Base-by-base conservation (phyloP, 192 early-diverging fungal genomes). In the Chytriomyces sp. region DNA sequence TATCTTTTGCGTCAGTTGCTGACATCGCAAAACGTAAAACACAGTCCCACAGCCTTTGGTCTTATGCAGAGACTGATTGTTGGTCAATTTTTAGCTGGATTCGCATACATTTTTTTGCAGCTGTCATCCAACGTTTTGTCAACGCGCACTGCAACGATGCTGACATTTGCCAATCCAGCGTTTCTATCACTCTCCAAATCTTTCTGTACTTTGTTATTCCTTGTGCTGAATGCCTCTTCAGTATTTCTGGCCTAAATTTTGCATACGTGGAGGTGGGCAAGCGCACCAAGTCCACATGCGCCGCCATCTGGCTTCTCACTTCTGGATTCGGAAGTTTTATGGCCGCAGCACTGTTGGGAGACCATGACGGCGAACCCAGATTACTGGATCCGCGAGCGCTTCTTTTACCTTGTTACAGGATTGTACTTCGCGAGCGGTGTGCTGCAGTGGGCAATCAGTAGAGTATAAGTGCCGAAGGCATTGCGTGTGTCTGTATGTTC, bases 231-330 rank as follows among this genome's bases (percentile, higher is more conserved):
- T 76, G 79, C 39, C 49, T 90, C 14, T 77, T 87, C 65, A 85
- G 84, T 31, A 83, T 84, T 64, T 80, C 78, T 26, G 88, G 88
- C 69, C 78, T 87, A 60, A 86, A 90, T 75, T 85, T 90, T 64
- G 78, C 78, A 36, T 90, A 90, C 80, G 77, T 76, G 22, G 80
- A 90, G 64, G 80, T 88, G 38, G 88, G 88, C 75, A 82, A 80
- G 41, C 75, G 79, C 39, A 86, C 82, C 63, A 85, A 85, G 70
- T 80, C 88, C 19, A 76, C 77, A 10, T 82, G 78, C 19, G 74
- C 80, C 6, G 78, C 85, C 31, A 68, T 90, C 58, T 90, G 88
- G 88, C 64, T 90, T 49, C 54, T 88, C 40, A 73, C 75, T 22
- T 67, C 71, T 41, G 77, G 77, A 19, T 54, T 88, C 31, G 88